Evolutionary conservation across 169 alveolate species (phyloP).

Genomic region (Cyclospora cayetanensis): DNA sequence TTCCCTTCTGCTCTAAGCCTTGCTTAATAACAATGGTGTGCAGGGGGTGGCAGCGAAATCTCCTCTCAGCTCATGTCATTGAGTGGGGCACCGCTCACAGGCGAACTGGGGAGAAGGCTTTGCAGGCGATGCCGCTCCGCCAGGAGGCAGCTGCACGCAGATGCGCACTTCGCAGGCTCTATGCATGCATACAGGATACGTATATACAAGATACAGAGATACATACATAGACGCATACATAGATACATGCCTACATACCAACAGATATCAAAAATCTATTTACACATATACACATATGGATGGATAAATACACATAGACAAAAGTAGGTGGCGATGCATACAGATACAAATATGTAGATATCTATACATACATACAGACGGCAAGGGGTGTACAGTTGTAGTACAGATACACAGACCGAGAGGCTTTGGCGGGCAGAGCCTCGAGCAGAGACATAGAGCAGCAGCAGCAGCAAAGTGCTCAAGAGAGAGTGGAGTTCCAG

Average conservation of each 20-base stretch:
- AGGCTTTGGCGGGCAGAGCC: too few species aligned
- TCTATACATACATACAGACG: neutral
- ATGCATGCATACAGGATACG: neutral
- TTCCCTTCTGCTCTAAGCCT: too few species aligned
- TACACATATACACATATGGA: neutral
- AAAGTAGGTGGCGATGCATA: neutral
- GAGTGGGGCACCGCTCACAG: neutral
- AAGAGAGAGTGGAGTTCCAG: too few species aligned
- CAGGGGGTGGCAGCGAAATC: too few species aligned
- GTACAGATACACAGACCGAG: too few species aligned
- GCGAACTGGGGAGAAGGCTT: constrained; percentile 15
- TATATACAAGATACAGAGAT: constrained; percentile 68
- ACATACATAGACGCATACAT: neutral
- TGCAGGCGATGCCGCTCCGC: neutral
- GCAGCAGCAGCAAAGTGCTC: too few species aligned
- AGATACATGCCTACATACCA: neutral
- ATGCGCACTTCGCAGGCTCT: neutral
- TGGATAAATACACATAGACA: neutral
- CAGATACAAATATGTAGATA: neutral
- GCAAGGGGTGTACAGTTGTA: too few species aligned
- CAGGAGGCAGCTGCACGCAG: constrained; percentile 19
- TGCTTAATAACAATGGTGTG: too few species aligned
- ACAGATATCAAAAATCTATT: neutral
- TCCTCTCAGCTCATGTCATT: too few species aligned
- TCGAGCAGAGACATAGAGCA: too few species aligned